Evolutionary conservation across 2,329 filamentous ascomycete genomes (phyloP).

Genomic region (Ceratocystis cacaofunesta): DNA sequence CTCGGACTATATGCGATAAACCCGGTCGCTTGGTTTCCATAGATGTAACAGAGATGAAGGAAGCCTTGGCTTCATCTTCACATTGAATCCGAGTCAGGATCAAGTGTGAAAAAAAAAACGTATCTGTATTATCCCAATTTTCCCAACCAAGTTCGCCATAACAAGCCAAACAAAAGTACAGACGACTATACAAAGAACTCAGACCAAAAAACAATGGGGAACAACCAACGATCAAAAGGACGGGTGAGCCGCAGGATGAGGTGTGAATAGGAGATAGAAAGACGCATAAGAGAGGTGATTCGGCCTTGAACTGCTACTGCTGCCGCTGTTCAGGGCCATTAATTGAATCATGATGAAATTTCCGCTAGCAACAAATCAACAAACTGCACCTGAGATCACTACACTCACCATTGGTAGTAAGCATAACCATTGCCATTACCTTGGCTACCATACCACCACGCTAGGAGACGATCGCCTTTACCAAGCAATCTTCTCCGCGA

Average conservation of each 20-base stretch:
- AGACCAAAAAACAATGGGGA: neutral
- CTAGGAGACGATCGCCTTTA: conserved; percentile 18
- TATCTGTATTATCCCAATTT: conserved; percentile 8
- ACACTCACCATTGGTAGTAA: neutral
- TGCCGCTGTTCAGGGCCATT: neutral
- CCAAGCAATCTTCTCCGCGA: conserved; percentile 32
- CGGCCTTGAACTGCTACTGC: neutral
- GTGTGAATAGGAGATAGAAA: conserved; percentile 7
- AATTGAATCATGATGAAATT: neutral
- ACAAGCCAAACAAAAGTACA: conserved; percentile 10
- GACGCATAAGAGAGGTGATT: conserved; percentile 4
- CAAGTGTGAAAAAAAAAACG: neutral
- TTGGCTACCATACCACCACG: neutral
- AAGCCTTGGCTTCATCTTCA: too few species aligned
- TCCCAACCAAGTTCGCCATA: conserved; percentile 15
- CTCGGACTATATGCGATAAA: too few species aligned
- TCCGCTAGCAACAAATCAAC: neutral
- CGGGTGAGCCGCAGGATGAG: neutral
- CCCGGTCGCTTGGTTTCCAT: too few species aligned
- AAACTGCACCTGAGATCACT: neutral
- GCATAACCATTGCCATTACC: neutral
- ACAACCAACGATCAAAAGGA: neutral
- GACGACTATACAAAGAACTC: conserved; percentile 11
- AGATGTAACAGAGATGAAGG: too few species aligned
- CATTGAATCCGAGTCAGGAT: too few species aligned